Evolutionary conservation across 1,284 basidiomycete species (phyloP).

Genomic region (Marasmius oreades): DNA sequence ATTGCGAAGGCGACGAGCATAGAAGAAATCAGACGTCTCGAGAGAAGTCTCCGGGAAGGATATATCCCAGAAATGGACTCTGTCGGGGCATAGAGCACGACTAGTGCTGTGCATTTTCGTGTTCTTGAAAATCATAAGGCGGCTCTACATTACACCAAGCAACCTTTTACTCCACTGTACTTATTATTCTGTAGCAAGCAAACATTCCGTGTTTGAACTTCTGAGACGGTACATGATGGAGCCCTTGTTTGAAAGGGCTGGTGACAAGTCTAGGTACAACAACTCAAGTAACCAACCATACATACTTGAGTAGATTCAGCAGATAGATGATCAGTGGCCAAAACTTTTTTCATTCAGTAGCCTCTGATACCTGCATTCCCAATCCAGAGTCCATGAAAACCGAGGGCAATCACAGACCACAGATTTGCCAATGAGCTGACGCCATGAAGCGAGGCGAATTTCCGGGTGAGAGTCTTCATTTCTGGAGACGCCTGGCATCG

Average conservation of each 20-base stretch:
- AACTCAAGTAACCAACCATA: no score
- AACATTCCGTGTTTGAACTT: not conserved
- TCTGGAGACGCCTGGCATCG: slow-evolving; percentile 56
- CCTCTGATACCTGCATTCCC: slow-evolving; percentile 46
- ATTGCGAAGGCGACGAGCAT: slow-evolving; percentile 89
- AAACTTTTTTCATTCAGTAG: slow-evolving; percentile 21
- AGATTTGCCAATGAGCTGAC: slow-evolving; percentile 68
- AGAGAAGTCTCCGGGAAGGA: slow-evolving; percentile 86
- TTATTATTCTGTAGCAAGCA: slow-evolving; percentile 4
- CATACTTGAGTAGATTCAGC: not conserved
- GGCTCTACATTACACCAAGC: slow-evolving; percentile 13
- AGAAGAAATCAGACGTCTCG: slow-evolving; percentile 86
- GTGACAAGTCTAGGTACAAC: no score
- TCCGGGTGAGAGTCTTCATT: slow-evolving; percentile 66
- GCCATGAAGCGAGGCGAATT: slow-evolving; percentile 66
- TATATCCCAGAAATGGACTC: slow-evolving; percentile 75
- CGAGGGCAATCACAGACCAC: slow-evolving; percentile 54
- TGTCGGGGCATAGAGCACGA: slow-evolving; percentile 49
- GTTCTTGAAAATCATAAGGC: slow-evolving; percentile 19
- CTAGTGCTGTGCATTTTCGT: slow-evolving; percentile 29
- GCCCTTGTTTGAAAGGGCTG: no score
- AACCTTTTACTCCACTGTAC: slow-evolving; percentile 16
- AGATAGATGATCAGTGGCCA: not conserved
- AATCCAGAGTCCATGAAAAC: slow-evolving; percentile 73
- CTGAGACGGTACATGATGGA: no score